Conservation (phyloP, 352 stramenopile genomes). For the Pythium oligandrum region DNA sequence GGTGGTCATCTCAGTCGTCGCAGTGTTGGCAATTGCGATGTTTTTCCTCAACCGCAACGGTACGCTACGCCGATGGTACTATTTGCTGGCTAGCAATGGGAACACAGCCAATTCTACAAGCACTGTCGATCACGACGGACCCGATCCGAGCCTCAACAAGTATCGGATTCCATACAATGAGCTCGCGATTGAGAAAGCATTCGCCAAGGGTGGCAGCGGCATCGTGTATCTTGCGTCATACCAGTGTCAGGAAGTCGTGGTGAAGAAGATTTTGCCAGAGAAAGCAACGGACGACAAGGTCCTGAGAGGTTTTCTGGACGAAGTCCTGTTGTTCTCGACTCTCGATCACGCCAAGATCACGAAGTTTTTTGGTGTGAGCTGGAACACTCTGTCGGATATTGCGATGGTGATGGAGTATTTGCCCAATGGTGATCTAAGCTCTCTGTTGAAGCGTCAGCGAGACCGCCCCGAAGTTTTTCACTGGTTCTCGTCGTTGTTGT, state of each 20-base stretch:
- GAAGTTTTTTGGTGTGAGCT: constrained; percentile 63
- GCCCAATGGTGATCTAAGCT: constrained; percentile 68
- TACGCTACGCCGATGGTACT: background rate
- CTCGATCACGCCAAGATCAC: constrained; percentile 64
- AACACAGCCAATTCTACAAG: constrained; percentile 25
- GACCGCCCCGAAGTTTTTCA: constrained; percentile 47
- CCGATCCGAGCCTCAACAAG: constrained; percentile 51
- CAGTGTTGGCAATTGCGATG: background rate
- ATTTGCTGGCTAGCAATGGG: constrained; percentile 7
- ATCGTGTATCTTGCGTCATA: constrained; percentile 62
- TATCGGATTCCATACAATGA: constrained; percentile 58
- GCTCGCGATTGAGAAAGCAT: constrained; percentile 45
- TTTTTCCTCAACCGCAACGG: background rate
- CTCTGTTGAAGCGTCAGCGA: constrained; percentile 57
- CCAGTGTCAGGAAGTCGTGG: constrained; percentile 37
- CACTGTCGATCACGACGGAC: background rate
- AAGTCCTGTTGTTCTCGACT: constrained; percentile 71
- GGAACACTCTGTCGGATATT: constrained; percentile 75
- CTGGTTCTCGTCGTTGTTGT: constrained; percentile 48
- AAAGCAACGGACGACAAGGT: constrained; percentile 59
- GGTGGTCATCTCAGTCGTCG: background rate
- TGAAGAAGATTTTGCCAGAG: constrained; percentile 68
- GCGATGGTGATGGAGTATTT: constrained; percentile 80
- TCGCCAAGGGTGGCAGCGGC: constrained; percentile 64
- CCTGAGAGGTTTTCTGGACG: constrained; percentile 55